Evolutionary conservation across 2,329 filamentous ascomycete genomes (phyloP), one percentile per base, ranked within the genome.

Genomic region (Aspergillus novofumigatus): DNA sequence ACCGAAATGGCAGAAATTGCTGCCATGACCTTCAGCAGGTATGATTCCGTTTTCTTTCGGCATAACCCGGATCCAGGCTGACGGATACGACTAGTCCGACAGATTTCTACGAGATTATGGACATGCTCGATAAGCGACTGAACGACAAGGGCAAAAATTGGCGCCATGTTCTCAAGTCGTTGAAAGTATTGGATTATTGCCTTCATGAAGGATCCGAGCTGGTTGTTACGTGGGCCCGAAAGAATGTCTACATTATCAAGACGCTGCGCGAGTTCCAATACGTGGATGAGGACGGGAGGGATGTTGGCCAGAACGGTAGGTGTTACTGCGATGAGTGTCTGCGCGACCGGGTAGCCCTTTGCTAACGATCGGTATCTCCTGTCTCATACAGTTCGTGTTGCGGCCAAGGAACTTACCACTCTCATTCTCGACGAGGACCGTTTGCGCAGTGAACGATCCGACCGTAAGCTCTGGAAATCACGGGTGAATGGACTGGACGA

Each of bases 121-220:
- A 99, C 75, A 99, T 99, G 91, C 82, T 99, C 65, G 94, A 99
- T 78, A 97, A 97, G 81, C 89, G 94, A 65, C 80, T 99, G 70
- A 99, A 99, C 69, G 94, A 99, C 77, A 97, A 99, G 77, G 94
- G 94, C 71, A 99, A 97, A 83, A 99, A 99, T 75, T 99, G 94
- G 94, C 88, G 94, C 68, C 94, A 99, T 74, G 94, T 99, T 11
- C 80, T 99, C 59, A 99, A 99, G 78, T 95, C 94, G 45, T 81
- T 99, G 65, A 99, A 99, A 75, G 94, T 99, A 53, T 83, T 97
- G 57, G 94, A 99, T 76, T 99, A 99, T 77, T 97, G 92, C 77
- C 82, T 99, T 56, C 94, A 99, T 73, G 94, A 99, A 75, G 94
- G 94, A 50, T 97, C 92, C 0, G 94, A 97, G 77, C 80, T 97